phyloP scores from a whole-genome alignment of 164 flowering plant species.

The Chloranthus sessilifolius region DNA sequence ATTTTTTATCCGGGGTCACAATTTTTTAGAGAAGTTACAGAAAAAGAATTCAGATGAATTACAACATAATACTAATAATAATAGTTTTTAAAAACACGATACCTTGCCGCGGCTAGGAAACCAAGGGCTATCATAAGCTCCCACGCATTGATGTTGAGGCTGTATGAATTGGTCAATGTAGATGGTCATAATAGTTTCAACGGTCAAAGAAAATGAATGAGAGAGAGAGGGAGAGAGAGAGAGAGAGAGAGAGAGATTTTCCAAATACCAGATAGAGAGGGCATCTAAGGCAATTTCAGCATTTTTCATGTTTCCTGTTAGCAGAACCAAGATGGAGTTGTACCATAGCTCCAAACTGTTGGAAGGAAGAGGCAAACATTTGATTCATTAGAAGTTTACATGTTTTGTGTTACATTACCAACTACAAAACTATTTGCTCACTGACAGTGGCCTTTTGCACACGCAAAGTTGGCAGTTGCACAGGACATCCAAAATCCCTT shows the following conservation, averaged over 20 bases:
- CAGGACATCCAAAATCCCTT: too few relatives aligned
- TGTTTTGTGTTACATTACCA: too few relatives aligned
- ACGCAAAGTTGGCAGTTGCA: too few relatives aligned
- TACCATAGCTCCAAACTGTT: conserved; percentile 60
- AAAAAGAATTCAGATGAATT: too few relatives aligned
- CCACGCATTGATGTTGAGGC: conserved; percentile 57
- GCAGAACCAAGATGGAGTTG: conserved; percentile 45
- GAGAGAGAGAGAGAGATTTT: background rate
- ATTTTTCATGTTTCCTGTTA: conserved; percentile 49
- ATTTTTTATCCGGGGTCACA: too few relatives aligned
- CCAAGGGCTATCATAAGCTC: conserved; percentile 63
- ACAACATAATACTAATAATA: too few relatives aligned
- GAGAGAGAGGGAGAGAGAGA: background rate
- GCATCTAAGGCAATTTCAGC: conserved; percentile 53
- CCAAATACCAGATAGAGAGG: conserved; percentile 49
- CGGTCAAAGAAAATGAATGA: background rate
- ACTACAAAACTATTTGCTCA: too few relatives aligned
- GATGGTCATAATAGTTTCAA: too few relatives aligned
- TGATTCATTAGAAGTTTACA: too few relatives aligned
- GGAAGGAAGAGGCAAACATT: background rate
- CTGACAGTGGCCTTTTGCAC: too few relatives aligned
- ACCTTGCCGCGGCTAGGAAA: conserved; percentile 43
- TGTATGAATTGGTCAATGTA: conserved; percentile 11
- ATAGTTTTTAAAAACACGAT: background rate
- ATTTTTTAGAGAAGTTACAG: background rate